phyloP scores from a whole-genome alignment of 805 yeast species.

The Hanseniaspora clermontiae region DNA sequence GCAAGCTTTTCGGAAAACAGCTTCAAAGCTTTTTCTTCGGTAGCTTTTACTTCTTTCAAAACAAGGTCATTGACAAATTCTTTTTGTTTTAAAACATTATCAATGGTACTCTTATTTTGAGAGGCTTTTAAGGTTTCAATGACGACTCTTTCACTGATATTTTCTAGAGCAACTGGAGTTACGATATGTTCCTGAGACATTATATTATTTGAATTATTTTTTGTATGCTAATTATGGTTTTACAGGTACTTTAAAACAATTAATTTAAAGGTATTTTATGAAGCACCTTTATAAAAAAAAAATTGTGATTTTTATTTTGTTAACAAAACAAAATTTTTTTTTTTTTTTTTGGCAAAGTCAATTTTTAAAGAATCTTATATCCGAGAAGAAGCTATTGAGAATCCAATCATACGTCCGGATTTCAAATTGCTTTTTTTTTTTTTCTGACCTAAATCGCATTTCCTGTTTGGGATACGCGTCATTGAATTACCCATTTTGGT shows the following conservation, averaged over 20 bases:
- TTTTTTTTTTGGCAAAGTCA: not conserved
- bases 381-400: not conserved
- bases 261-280: too few relatives aligned
- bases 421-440: not conserved
- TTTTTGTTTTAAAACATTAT: constrained; percentile 53
- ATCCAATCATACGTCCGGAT: not conserved
- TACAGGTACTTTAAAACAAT: too few relatives aligned
- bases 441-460: too few relatives aligned
- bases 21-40: constrained; percentile 41
- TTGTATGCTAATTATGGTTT: not conserved
- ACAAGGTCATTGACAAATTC: constrained; percentile 56
- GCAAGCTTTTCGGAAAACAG: constrained; percentile 41
- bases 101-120: constrained; percentile 50
- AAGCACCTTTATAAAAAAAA: too few relatives aligned
- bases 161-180: constrained; percentile 54
- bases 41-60: constrained; percentile 39
- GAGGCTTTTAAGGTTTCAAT: constrained; percentile 48
- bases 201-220: not conserved
- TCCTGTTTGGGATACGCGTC: not conserved
- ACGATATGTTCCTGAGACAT: constrained; percentile 41
- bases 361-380: not conserved
- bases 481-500: not conserved
- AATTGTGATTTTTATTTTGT: too few relatives aligned
- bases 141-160: constrained; percentile 51
- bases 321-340: too few relatives aligned